Base-by-base conservation (phyloP, 768 basidiomycete genomes). In the Solioccasus polychromus region DNA sequence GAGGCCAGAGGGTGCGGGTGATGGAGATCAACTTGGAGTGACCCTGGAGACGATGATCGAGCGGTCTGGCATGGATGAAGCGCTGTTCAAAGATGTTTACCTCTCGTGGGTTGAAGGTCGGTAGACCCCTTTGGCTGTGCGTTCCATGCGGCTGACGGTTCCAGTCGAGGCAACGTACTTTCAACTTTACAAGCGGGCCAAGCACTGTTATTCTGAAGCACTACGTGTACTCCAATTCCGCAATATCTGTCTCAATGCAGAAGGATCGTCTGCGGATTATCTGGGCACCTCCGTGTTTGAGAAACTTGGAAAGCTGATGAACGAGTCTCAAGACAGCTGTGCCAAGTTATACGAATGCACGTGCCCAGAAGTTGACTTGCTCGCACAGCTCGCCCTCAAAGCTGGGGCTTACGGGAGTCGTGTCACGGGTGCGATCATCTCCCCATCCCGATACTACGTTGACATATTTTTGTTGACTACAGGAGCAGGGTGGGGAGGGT, bases 401-500 rank as follows among this genome's bases (percentile, higher is more conserved):
- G 79, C 83, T 2, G 92, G 92, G 14, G 88, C 90, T 4, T 77
- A 82, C 52, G 92, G 92, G 6, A 83, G 83, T 53, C 77, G 92
- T 20, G 71, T 92, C n/a, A 94, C 92, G 17, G 89, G 89, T 83
- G 36, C 15, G 47, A 12, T 25, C n/a, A 12, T 10, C 7, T 26
- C 40, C 8, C 37, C 9, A 12, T 24, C 3, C 46, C 14, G 11
- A 15, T 4, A 11, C 7, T 9, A 12, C 4, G 19, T 8, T 38
- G 17, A 48, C 32, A 17, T 3, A 18, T 8, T 36, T 38, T 26
- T 15, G 4, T 46, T 9, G 2, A 22, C 12, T 37, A 4, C 49
- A 88, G 87, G 88, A 23, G 91, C 91, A 0, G 91, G 90, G 4
- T 95, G 91, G 91, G 92, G 92, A 29, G 92, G 92, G 5, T 92